These are phyloP conservation scores for Fragaria iinumae DNA, from an alignment of 306 rosid genomes.

Conservation along the genomic window DNA sequence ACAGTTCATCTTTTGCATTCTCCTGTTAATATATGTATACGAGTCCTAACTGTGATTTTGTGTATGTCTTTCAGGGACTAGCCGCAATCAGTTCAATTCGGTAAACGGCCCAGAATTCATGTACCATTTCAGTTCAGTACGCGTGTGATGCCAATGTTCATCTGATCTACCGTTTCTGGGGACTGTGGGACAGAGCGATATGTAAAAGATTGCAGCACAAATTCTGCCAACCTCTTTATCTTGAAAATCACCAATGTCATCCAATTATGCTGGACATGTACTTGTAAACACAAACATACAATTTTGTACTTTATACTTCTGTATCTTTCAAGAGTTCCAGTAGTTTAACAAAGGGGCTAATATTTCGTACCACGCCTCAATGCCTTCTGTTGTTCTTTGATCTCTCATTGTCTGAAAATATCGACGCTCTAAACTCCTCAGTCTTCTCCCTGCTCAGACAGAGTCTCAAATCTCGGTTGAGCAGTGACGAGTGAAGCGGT, in stretches of 20 bases:
- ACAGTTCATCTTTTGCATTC: not conserved
- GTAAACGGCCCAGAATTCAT: not conserved
- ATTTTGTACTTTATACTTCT: not conserved
- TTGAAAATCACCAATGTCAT: not conserved
- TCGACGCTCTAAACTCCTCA: no score
- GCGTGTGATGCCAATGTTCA: not conserved
- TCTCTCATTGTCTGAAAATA: not conserved
- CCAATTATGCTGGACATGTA: slow-evolving; percentile 11
- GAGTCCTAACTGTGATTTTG: slow-evolving; percentile 6
- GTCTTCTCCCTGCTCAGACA: no score
- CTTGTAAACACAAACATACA: not conserved
- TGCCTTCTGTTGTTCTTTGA: not conserved
- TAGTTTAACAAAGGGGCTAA: not conserved
- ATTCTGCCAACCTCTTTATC: not conserved
- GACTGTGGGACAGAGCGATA: not conserved
- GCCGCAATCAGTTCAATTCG: slow-evolving; percentile 12
- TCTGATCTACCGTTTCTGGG: not conserved
- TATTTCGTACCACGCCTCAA: not conserved
- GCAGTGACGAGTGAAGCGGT: no score
- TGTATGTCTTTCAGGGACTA: slow-evolving; percentile 62
- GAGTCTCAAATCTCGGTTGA: no score
- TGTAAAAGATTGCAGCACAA: not conserved
- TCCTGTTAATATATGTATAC: not conserved
- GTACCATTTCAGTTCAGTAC: not conserved
- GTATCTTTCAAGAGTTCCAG: slow-evolving; percentile 3